phyloP scores from a whole-genome alignment of 148 eudicot genomes.

The Cornus florida region DNA sequence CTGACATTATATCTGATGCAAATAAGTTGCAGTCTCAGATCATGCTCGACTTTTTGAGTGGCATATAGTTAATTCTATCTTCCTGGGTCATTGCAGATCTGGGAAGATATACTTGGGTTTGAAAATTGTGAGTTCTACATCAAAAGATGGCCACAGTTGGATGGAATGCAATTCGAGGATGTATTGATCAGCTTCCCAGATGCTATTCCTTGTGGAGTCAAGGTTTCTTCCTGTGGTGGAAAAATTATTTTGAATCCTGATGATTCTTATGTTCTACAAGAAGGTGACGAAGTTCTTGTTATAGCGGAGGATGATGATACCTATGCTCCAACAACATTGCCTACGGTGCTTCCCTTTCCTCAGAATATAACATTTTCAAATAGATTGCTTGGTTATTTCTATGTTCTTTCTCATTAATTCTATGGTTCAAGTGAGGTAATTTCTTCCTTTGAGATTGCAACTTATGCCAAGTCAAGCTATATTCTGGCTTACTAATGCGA shows the following conservation, averaged over 20 bases:
- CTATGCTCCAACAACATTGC: slow-evolving; percentile 46
- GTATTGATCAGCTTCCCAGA: slow-evolving; percentile 58
- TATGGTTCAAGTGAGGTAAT: not conserved
- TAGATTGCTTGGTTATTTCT: slow-evolving; percentile 3
- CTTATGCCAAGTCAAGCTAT: not conserved
- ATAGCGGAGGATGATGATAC: slow-evolving; percentile 67
- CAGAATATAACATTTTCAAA: not conserved
- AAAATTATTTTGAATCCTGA: slow-evolving; percentile 61
- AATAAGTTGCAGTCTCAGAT: slow-evolving; percentile 12
- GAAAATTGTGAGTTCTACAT: slow-evolving; percentile 67
- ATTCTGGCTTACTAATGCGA: not conserved
- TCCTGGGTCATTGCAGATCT: slow-evolving; percentile 35
- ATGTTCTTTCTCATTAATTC: not conserved
- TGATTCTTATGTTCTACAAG: slow-evolving; percentile 52
- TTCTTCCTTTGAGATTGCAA: not conserved
- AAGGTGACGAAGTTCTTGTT: slow-evolving; percentile 61
- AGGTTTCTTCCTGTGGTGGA: slow-evolving; percentile 46
- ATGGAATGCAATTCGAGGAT: slow-evolving; percentile 60
- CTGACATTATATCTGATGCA: not conserved
- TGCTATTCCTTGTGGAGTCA: slow-evolving; percentile 66
- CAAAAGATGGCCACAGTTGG: slow-evolving; percentile 59
- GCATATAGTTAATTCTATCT: not conserved
- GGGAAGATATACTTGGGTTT: slow-evolving; percentile 70
- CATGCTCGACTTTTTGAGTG: not conserved
- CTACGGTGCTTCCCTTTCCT: slow-evolving; percentile 42